Evolutionary conservation across 208 protist genomes (phyloP).

Genomic region (Leishmania martiniquensis): DNA sequence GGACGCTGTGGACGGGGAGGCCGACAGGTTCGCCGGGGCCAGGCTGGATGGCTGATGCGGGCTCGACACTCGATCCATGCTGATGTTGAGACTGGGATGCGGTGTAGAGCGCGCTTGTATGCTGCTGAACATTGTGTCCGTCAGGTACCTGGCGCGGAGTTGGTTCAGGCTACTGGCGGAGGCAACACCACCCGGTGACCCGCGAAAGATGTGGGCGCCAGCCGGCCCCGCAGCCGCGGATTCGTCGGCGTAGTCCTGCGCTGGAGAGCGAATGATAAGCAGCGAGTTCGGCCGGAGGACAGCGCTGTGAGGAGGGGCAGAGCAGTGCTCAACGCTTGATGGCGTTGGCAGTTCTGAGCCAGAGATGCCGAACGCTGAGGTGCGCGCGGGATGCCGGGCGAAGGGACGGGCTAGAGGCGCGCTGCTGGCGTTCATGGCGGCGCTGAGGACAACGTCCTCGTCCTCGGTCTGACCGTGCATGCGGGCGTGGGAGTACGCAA

Average conservation of each 20-base stretch:
- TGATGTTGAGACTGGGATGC: not conserved
- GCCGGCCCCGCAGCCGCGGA: not conserved
- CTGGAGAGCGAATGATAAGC: conserved; percentile 17
- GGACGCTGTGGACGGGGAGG: not conserved
- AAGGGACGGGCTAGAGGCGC: not conserved
- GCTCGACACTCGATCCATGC: conserved; percentile 5
- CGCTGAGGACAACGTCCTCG: not conserved
- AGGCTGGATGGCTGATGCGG: not conserved
- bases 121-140: conserved; percentile 8
- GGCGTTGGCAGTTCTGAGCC: conserved; percentile 31
- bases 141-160: conserved; percentile 32
- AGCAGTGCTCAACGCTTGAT: conserved; percentile 11
- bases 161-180: not conserved
- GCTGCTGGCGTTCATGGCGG: not conserved
- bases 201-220: not conserved
- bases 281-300: conserved; percentile 20
- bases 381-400: conserved; percentile 14
- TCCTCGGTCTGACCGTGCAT: conserved; percentile 1
- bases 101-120: not conserved
- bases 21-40: not conserved
- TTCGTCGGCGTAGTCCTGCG: conserved; percentile 10
- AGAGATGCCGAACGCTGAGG: conserved; percentile 21
- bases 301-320: not conserved
- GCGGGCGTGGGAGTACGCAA: conserved; percentile 1
- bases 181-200: not conserved